A percentile compares a stretch with the other conserved stretches of the same genome.
Conservation (phyloP, 1,139 yeast species). For the Geotrichum phurueaensis region DNA sequence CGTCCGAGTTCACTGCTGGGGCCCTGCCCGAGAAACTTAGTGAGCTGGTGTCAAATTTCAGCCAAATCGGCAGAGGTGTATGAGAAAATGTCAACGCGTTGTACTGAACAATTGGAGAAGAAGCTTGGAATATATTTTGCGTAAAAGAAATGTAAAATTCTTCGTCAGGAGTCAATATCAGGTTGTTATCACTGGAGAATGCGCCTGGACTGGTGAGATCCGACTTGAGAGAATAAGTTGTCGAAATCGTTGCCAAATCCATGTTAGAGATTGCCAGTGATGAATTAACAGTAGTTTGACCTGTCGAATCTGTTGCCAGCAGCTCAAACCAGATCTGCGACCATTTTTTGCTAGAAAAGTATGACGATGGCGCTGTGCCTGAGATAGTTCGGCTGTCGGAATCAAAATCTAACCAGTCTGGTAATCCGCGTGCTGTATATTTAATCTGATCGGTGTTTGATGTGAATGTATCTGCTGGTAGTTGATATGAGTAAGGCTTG, state of each 20-base stretch:
- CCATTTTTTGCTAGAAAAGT: constrained; percentile 17
- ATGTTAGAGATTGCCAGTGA: constrained; percentile 50
- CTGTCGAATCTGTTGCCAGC: constrained; percentile 57
- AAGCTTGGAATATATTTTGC: constrained; percentile 39
- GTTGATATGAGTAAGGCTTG: constrained; percentile 54
- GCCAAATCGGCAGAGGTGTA: constrained; percentile 89
- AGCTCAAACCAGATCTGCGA: constrained; percentile 42
- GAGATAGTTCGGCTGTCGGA: constrained; percentile 50
- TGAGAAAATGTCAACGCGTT: constrained; percentile 76
- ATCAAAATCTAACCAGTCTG: constrained; percentile 77
- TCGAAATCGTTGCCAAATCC: not conserved
- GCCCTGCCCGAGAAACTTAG: constrained; percentile 79
- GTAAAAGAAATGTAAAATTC: constrained; percentile 54
- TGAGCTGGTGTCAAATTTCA: constrained; percentile 49
- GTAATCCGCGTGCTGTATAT: constrained; percentile 55
- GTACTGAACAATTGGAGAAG: constrained; percentile 49
- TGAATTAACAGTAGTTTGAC: constrained; percentile 46
- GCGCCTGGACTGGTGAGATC: constrained; percentile 1
- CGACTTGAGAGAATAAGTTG: not conserved
- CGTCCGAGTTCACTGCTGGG: constrained; percentile 74
- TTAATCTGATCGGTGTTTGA: constrained; percentile 43
- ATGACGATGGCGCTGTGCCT: constrained; percentile 56
- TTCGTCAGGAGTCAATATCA: constrained; percentile 67
- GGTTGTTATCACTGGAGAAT: constrained; percentile 41
- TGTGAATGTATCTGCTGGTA: constrained; percentile 67